Conservation (phyloP, 83 land plant species). For the Picea engelmannii region DNA sequence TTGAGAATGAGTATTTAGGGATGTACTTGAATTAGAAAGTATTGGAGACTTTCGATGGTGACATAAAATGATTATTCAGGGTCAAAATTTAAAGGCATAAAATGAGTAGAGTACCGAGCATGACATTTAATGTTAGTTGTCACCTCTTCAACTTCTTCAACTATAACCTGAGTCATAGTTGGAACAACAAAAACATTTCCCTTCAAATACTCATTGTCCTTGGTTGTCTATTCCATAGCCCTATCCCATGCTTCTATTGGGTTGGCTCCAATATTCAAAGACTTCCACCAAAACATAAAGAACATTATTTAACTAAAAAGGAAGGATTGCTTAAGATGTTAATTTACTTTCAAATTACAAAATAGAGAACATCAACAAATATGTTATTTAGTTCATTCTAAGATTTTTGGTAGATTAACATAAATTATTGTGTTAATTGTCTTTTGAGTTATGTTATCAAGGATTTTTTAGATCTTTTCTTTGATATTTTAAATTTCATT, state of each 20-base stretch:
- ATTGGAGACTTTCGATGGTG: too few relatives aligned
- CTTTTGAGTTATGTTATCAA: too few relatives aligned
- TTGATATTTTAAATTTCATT: too few relatives aligned
- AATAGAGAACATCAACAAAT: neutral
- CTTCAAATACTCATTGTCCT: neutral
- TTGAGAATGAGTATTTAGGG: too few relatives aligned
- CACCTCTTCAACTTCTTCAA: too few relatives aligned
- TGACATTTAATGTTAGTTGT: too few relatives aligned
- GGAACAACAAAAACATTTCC: too few relatives aligned
- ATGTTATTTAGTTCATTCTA: neutral
- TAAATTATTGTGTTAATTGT: neutral
- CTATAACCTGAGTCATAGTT: too few relatives aligned
- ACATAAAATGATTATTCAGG: too few relatives aligned
- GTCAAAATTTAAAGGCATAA: neutral
- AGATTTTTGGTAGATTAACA: neutral
- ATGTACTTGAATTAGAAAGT: too few relatives aligned
- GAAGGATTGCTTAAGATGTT: neutral
- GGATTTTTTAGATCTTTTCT: too few relatives aligned
- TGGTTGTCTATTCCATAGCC: constrained; percentile 4
- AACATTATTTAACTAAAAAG: neutral
- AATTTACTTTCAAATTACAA: neutral
- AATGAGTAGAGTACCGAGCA: too few relatives aligned
- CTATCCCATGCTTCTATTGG: neutral
- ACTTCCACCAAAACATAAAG: constrained; percentile 1
- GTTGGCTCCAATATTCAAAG: neutral